phyloP scores from a whole-genome alignment of 331 rosid species.

The Prunus yedoensis region DNA sequence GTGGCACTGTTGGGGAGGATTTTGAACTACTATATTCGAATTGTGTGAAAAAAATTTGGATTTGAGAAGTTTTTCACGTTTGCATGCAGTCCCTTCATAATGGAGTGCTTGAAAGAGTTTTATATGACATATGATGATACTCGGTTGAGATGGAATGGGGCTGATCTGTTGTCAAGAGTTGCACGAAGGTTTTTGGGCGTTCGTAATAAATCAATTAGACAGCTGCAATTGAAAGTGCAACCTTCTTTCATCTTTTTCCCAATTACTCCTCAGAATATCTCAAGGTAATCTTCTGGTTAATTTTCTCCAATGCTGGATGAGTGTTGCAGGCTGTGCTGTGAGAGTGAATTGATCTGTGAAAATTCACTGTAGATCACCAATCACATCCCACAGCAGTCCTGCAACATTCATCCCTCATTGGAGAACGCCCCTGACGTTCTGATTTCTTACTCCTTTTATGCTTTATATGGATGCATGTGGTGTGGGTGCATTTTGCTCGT shows the following conservation, averaged over 20 bases:
- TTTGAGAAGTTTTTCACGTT: slow-evolving; percentile 11
- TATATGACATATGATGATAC: slow-evolving; percentile 81
- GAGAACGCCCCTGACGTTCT: not conserved
- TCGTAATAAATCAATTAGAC: slow-evolving; percentile 32
- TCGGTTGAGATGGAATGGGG: slow-evolving; percentile 81
- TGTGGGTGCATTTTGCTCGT: not conserved
- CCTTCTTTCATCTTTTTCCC: slow-evolving; percentile 66
- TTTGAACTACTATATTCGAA: not conserved
- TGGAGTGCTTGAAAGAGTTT: slow-evolving; percentile 87
- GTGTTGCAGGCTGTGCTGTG: not conserved
- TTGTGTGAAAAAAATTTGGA: slow-evolving; percentile 5
- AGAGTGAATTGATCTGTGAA: not conserved
- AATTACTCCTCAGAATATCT: slow-evolving; percentile 59
- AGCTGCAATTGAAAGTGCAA: slow-evolving; percentile 60
- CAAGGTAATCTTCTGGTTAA: slow-evolving; percentile 51
- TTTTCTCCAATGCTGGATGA: not conserved
- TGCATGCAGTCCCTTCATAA: slow-evolving; percentile 62
- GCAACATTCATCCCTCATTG: not conserved
- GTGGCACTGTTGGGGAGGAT: not conserved
- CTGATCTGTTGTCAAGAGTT: slow-evolving; percentile 89
- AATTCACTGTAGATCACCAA: not conserved
- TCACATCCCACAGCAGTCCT: not conserved
- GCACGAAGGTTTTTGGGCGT: slow-evolving; percentile 42
- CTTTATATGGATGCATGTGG: not conserved
- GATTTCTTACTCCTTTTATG: slow-evolving; percentile 7